Conservation (phyloP, 257 asterid species). For the Prunella vulgaris region DNA sequence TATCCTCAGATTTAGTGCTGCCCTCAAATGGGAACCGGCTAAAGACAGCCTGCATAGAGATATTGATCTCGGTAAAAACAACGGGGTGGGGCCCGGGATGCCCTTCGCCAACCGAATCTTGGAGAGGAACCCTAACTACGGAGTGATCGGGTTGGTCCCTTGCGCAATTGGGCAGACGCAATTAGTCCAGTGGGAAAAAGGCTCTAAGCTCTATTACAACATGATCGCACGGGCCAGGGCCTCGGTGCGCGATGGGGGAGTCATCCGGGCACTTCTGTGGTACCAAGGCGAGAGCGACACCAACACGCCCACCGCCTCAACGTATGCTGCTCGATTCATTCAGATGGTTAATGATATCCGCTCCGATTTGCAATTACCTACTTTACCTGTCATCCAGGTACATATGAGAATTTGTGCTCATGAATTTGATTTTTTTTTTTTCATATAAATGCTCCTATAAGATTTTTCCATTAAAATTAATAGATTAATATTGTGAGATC, state of each 20-base stretch:
- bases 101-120: neutral
- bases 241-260: neutral
- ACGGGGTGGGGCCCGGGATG: constrained; percentile 48
- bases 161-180: neutral
- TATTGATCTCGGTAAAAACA: constrained; percentile 34
- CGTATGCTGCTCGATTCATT: neutral
- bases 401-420: no score
- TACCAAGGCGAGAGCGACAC: neutral
- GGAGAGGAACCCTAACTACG: neutral
- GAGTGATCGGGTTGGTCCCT: neutral
- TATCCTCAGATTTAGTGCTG: neutral
- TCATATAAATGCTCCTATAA: no score
- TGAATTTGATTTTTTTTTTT: no score
- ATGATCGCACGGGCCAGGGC: neutral
- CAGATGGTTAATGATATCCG: neutral
- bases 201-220: neutral
- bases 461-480: no score
- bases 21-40: constrained; percentile 38
- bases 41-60: constrained; percentile 56
- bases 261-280: neutral
- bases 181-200: neutral
- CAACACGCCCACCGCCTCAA: neutral
- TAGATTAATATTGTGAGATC: no score
- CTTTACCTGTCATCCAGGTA: neutral
- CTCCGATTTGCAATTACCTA: neutral